A percentile compares a stretch with the other conserved stretches of the same genome.
phyloP scores from a whole-genome alignment of 2,329 filamentous ascomycete species.

The Celoporthe dispersa region DNA sequence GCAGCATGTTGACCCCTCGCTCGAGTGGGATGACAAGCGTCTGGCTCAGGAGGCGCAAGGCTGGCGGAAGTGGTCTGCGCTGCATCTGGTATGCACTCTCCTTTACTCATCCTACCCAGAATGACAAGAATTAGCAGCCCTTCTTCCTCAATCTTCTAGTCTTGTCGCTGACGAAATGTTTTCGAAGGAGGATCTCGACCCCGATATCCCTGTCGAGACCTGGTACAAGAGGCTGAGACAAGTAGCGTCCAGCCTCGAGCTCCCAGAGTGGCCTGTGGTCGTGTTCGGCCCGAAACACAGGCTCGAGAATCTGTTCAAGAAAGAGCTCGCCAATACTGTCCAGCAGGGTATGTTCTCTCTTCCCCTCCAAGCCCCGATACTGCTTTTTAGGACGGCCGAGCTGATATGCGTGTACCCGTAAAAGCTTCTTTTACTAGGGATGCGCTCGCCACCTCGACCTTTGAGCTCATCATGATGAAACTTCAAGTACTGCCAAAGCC shows the following conservation, averaged over 20 bases:
- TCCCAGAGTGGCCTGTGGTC: conserved; percentile 14
- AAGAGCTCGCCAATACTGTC: neutral
- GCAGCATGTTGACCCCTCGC: neutral
- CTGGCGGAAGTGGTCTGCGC: conserved; percentile 2
- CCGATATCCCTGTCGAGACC: neutral
- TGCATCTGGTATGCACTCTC: neutral
- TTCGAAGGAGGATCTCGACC: conserved; percentile 3
- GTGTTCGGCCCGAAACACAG: neutral
- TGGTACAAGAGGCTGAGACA: neutral
- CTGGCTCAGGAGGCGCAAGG: neutral
- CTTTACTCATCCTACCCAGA: neutral
- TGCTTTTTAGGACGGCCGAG: neutral
- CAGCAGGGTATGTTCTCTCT: neutral
- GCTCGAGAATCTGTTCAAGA: neutral
- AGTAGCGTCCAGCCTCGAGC: neutral
- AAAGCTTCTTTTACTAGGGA: neutral
- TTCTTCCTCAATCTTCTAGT: neutral
- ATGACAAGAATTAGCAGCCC: neutral
- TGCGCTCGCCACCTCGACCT: neutral
- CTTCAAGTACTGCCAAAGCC: neutral
- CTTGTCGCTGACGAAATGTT: neutral
- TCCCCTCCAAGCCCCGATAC: neutral
- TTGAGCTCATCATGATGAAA: neutral
- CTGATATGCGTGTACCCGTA: neutral
- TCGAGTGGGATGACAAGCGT: neutral